Evolutionary conservation across 2,329 filamentous ascomycete genomes (phyloP), one percentile per base, ranked within the genome.

Genomic region (Thelonectria rubi): DNA sequence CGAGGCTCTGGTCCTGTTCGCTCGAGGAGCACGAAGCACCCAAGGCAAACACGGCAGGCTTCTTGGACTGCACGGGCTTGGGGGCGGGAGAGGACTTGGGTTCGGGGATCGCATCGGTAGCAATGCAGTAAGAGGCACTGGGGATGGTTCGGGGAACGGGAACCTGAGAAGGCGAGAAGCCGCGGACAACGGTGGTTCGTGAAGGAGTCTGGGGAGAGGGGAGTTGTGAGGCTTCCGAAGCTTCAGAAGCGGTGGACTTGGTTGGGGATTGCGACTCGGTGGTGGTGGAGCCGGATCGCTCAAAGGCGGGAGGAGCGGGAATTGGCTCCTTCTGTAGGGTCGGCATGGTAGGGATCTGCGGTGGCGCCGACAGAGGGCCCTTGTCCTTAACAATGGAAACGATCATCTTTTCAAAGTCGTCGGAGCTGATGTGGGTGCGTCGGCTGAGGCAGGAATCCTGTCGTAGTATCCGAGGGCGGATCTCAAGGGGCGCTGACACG

Each of bases 401-500:
- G 43, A 97, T 92, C 86, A 98, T 96, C 81, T 96, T 96, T 78
- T 97, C 93, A 30, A 98, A 84, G 71, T 95, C 92, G 72, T 92
- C 86, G 7, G 94, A 93, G n/a, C 93, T 96, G 69, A 97, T 94
- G 79, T 97, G 94, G 75, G 95, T 91, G 84, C 88, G 66, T 76
- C 86, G 89, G 74, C 86, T 84, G 30, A 86, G 86, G 72, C 84
- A 88, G 11, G 90, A 94, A 75, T 94, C 91, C 71, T 90, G 85
- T 70, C 89, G 84, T 71, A 84, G 84, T 69, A 92, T 87, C 67
- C 88, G 86, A 62, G 92, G 91, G 72, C 88, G 83, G 66, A 88
- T 86, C 68, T 89, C 81, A 65, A 88, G 74, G 2, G 86, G 82
- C 2, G 82, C 80, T 4, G 82, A 81, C n/a, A 84, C 80, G 2